Evolutionary conservation across 2,329 filamentous ascomycete genomes (phyloP), one percentile per base, ranked within the genome.

Genomic region (Claviceps sp.): DNA sequence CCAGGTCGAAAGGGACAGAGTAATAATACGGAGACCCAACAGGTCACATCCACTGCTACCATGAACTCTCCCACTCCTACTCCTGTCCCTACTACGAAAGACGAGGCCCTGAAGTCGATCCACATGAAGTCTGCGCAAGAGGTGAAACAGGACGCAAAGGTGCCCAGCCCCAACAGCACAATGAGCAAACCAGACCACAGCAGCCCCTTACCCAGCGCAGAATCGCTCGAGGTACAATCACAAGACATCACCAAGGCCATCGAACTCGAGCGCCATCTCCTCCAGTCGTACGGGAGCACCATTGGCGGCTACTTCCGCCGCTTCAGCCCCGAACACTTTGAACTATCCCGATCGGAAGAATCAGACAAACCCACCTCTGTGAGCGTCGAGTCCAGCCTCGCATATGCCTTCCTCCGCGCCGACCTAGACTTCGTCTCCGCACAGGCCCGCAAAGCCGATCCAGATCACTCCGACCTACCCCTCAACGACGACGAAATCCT

Each of bases 301-400:
- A 85, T 98, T 5, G 93, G 93, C 47, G 93, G 93, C 36, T 98
- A 98, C 69, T 98, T 95, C 64, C 81, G 86, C 54, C 82, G 93
- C 44, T 97, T 97, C 71, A 83, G 81, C 58, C 91, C 93, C 0
- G 77, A 86, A 47, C 78, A 86, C 66, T 96, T 95, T 59, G 66
- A 69, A 51, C 56, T 74, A 14, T 66, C 70, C 13, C 29, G 7
- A n/a, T 14, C 26, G 13, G 60, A 61, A 17, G 60, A 64, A 13
- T 54, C 56, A 5, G 47, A 58, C 4, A 58, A 60, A 26, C 62
- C 66, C 36, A 60, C 62, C 14, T 66, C 75, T 14, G 74, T 83
- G 38, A 81, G 80, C 14, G 78, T 90, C 54, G 85, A 91, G 62
- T 80, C 86, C 1, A 81, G 95, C 38, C 74, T 98, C 50, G 86